These are phyloP conservation scores for Syncephalastrum racemosum DNA, from an alignment of 371 early-diverging fungal genomes.

Conservation along the genomic window DNA sequence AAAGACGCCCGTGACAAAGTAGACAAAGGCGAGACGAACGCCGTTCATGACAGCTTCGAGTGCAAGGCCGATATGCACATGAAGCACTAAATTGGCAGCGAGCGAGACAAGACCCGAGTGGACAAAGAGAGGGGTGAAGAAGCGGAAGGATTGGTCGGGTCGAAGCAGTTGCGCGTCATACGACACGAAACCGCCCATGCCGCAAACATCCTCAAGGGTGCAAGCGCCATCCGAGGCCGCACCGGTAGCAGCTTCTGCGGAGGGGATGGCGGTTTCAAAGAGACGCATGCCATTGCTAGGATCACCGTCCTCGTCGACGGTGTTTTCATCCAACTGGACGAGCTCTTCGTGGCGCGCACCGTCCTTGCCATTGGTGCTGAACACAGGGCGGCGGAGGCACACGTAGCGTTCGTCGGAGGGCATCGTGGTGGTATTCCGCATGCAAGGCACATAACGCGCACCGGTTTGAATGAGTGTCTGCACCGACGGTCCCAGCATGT, in stretches of 20 bases:
- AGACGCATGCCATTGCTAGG: no score
- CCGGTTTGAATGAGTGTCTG: conserved; percentile 43
- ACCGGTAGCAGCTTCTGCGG: background rate
- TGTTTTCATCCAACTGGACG: conserved; percentile 5
- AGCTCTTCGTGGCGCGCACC: background rate
- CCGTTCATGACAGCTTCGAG: conserved; percentile 72
- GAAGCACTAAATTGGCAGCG: conserved; percentile 62
- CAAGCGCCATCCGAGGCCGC: conserved; percentile 17
- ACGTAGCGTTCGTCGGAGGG: conserved; percentile 28
- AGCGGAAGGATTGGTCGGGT: conserved; percentile 74
- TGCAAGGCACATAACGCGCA: conserved; percentile 53
- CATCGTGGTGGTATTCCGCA: conserved; percentile 39
- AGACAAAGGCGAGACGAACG: conserved; percentile 61
- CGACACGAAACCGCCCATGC: conserved; percentile 34
- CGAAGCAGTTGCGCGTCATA: no score
- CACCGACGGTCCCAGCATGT: conserved; percentile 23
- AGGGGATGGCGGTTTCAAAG: background rate
- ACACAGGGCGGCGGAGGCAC: conserved; percentile 12
- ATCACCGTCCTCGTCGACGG: conserved; percentile 2
- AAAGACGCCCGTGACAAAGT: conserved; percentile 55
- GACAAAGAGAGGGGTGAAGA: conserved; percentile 71
- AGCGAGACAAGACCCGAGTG: conserved; percentile 77
- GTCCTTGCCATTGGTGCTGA: background rate
- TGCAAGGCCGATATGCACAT: conserved; percentile 56
- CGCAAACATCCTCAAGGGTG: conserved; percentile 48